Conservation (phyloP, 2,329 filamentous ascomycete species). For the Magnaporthales sp. region DNA sequence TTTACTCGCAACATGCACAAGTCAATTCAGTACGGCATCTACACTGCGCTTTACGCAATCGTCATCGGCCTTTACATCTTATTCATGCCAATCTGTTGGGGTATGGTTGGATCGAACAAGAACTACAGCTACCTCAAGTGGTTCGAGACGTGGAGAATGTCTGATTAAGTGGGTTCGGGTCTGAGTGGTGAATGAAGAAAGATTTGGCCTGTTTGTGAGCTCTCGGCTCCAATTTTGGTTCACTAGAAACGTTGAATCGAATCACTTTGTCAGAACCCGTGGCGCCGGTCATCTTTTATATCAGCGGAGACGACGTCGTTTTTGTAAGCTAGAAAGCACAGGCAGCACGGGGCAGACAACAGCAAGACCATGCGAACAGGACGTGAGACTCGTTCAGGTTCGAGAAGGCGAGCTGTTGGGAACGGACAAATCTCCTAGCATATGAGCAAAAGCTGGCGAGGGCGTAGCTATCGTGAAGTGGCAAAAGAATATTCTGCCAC, state of each 20-base stretch:
- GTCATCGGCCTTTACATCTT: slow-evolving; percentile 78
- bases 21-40: slow-evolving; percentile 58
- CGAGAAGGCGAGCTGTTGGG: neutral
- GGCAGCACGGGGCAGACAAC: neutral
- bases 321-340: neutral
- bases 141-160: slow-evolving; percentile 80
- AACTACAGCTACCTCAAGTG: slow-evolving; percentile 91
- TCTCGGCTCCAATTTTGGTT: neutral
- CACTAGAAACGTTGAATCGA: neutral
- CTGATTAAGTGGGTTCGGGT: slow-evolving; percentile 41
- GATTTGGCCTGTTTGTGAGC: neutral
- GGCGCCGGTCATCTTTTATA: neutral
- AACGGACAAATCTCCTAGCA: neutral
- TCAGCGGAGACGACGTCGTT: neutral
- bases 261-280: neutral
- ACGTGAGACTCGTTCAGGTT: neutral
- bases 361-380: neutral
- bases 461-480: neutral
- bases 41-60: slow-evolving; percentile 61
- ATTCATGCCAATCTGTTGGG: slow-evolving; percentile 93
- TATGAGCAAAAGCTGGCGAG: neutral
- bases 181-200: neutral
- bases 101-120: slow-evolving; percentile 78
- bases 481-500: neutral
- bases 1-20: slow-evolving; percentile 58